phyloP scores from a whole-genome alignment of 345 rosid genomes.

The Eucalyptus dawsonii region DNA sequence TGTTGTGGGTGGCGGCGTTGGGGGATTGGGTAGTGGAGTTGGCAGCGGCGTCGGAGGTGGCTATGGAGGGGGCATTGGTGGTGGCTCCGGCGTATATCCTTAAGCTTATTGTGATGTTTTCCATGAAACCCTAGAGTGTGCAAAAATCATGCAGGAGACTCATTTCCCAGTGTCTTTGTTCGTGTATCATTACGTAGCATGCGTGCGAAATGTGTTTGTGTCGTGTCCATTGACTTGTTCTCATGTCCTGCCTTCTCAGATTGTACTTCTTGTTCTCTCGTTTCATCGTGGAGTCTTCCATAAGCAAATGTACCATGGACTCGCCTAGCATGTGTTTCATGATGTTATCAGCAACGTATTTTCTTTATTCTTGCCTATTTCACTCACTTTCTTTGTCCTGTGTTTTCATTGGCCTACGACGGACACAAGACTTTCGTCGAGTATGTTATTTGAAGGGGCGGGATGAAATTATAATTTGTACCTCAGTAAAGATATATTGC shows the following conservation, averaged over 20 bases:
- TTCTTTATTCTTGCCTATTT: not conserved
- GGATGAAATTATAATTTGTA: not conserved
- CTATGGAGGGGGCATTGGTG: not conserved
- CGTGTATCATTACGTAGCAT: not conserved
- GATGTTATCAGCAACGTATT: not conserved
- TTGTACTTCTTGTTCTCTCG: not conserved
- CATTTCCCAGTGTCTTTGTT: not conserved
- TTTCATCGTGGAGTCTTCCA: not conserved
- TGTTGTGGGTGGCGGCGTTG: not conserved
- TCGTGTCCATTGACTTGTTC: not conserved
- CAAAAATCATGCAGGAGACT: not conserved
- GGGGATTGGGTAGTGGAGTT: conserved; percentile 7
- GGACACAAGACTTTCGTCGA: not conserved
- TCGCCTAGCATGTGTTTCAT: not conserved
- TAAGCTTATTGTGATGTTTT: not conserved
- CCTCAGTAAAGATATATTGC: not conserved
- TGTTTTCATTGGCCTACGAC: not conserved
- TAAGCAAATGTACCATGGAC: not conserved
- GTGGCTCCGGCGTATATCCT: not conserved
- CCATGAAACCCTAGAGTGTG: not conserved
- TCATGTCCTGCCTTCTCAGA: not conserved
- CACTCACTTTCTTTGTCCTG: not conserved
- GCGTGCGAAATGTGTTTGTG: not conserved
- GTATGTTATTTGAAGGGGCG: not conserved
- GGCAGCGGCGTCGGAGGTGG: not conserved